Base-by-base conservation (phyloP, 2,329 filamentous ascomycete species). In the Arthrobotrys pseudoclavata region DNA sequence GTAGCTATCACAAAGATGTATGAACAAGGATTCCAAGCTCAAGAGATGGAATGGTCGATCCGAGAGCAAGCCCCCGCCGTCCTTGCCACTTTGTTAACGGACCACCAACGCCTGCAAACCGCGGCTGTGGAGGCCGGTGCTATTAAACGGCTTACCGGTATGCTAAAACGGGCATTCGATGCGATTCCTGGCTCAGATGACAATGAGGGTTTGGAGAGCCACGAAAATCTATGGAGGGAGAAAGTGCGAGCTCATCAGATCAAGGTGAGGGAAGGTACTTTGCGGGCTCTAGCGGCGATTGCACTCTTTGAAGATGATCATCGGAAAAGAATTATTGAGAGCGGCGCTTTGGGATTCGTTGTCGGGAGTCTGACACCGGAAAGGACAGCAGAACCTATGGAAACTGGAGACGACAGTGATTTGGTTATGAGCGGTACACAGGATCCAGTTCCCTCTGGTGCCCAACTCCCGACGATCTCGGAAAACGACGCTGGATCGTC, bases 251-350 rank as follows among this genome's bases (percentile, higher is more conserved):
- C 83, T 79, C 93, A 97, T 83, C 89, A 90, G 24, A 90, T 94
- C 83, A 91, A 87, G 80, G 88, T 94, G 79, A 89, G 96, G 67
- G 92, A 95, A 83, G 91, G 89, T 61, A 88, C 90, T 0, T 85
- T 98, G 18, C 90, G 91, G 81, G 94, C 93, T 1, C 85, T 98
- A 69, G 92, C 92, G n/a, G 91, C 93, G 1, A 86, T 98, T 62
- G 89, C 92, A 1, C 89, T 92, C 1, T 91, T 91, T 80, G 93
- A 94, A 81, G 94, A 98, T 80, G 89, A 92, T 24, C 93, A 95
- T 82, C 88, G 94, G 50, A 97, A 96, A 82, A 87, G 88, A 0
- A 88, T 98, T 55, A 91, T 96, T 64, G 91, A 94, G 24, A 89
- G 92, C 80, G 93, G 94, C n/a, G 88, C 92, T 61, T 87, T 97